phyloP scores from a whole-genome alignment of 108 stramenopile genomes.

The Nitzschia palea region DNA sequence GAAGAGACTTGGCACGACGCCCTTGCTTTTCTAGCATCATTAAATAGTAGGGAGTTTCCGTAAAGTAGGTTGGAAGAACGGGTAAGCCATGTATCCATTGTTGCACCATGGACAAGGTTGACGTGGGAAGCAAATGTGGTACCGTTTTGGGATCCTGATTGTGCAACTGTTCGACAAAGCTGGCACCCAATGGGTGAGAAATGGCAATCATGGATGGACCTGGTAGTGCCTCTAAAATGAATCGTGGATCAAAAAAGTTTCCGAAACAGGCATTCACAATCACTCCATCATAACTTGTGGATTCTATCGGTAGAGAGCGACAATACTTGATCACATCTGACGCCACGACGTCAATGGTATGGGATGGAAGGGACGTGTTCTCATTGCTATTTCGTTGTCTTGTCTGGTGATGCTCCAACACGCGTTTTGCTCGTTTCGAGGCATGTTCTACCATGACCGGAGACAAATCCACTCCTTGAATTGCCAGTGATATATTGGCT shows the following conservation, averaged over 20 bases:
- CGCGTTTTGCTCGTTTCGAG: slow-evolving; percentile 1
- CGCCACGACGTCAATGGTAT: slow-evolving; percentile 16
- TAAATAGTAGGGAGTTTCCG: background rate
- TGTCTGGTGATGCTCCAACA: background rate
- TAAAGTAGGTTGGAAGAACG: background rate
- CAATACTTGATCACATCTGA: slow-evolving; percentile 20
- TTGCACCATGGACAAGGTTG: background rate
- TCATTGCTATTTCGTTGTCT: background rate
- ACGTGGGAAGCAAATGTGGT: slow-evolving; percentile 24
- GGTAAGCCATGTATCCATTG: slow-evolving; percentile 5
- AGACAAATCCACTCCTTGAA: slow-evolving; percentile 33
- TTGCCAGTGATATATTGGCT: slow-evolving; percentile 13
- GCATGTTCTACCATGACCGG: slow-evolving; percentile 28
- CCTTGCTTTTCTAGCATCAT: slow-evolving; percentile 4
- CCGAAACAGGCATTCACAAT: slow-evolving; percentile 43
- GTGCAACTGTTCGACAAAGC: slow-evolving; percentile 28
- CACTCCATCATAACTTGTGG: slow-evolving; percentile 15
- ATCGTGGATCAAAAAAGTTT: slow-evolving; percentile 22
- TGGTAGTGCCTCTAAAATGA: slow-evolving; percentile 12
- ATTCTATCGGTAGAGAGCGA: background rate
- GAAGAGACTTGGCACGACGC: too few relatives aligned
- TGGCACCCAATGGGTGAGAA: slow-evolving; percentile 30
- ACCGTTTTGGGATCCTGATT: slow-evolving; percentile 25
- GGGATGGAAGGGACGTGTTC: background rate
- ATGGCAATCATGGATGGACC: slow-evolving; percentile 1